These are phyloP conservation scores for Ensete glaucum DNA, from an alignment of 176 grass and related monocot genomes.

Conservation along the genomic window DNA sequence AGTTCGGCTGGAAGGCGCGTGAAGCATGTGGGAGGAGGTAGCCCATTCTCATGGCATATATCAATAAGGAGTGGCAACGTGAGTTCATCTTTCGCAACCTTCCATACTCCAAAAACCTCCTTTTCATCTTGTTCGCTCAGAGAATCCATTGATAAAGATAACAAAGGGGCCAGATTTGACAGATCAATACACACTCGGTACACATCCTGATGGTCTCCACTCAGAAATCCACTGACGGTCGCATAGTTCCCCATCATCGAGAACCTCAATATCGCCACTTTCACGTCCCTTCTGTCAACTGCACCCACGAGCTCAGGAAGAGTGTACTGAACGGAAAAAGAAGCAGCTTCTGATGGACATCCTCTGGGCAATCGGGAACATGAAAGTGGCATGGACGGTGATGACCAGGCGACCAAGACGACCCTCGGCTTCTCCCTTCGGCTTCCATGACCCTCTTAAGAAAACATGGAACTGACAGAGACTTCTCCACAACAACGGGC, in stretches of 20 bases:
- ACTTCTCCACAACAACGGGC: background rate
- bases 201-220: conserved; percentile 25
- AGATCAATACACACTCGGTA: conserved; percentile 51
- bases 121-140: conserved; percentile 30
- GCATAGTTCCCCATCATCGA: conserved; percentile 44
- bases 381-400: conserved; percentile 44
- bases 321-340: conserved; percentile 46
- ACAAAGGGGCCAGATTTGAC: conserved; percentile 34
- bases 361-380: conserved; percentile 33
- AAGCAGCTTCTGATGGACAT: conserved; percentile 27
- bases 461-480: conserved; percentile 11
- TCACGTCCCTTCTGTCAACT: conserved; percentile 26
- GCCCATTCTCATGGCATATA: conserved; percentile 40
- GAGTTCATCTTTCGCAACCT: conserved; percentile 53
- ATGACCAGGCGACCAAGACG: conserved; percentile 34
- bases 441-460: conserved; percentile 41
- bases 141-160: conserved; percentile 42
- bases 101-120: conserved; percentile 52
- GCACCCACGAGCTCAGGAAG: conserved; percentile 23
- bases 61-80: conserved; percentile 60
- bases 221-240: conserved; percentile 47
- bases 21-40: conserved; percentile 62
- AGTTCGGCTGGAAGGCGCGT: conserved; percentile 56
- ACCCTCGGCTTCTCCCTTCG: conserved; percentile 16
- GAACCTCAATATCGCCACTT: conserved; percentile 43